Conservation (phyloP, 805 yeast genomes). For the Candida hispaniensis region DNA sequence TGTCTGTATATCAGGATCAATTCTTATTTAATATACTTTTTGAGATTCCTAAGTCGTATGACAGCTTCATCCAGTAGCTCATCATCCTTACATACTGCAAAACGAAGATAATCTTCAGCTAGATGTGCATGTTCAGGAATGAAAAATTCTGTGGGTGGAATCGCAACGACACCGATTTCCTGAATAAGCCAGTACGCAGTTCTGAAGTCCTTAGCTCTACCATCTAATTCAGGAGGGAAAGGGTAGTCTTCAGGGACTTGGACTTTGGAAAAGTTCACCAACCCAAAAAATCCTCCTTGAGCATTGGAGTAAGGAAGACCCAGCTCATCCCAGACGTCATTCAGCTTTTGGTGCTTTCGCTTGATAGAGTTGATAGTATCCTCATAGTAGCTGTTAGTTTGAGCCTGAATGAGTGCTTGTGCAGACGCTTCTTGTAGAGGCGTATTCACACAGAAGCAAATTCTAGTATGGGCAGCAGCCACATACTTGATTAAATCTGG, state of each 20-base stretch:
- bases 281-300: constrained; percentile 86
- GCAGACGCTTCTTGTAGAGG: constrained; percentile 92
- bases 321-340: constrained; percentile 71
- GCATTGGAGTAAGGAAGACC: constrained; percentile 83
- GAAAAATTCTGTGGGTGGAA: constrained; percentile 95
- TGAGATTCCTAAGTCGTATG: constrained; percentile 55
- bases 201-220: constrained; percentile 74
- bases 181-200: constrained; percentile 87
- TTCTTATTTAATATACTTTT: constrained; percentile 40
- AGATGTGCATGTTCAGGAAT: constrained; percentile 57
- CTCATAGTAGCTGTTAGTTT: constrained; percentile 53
- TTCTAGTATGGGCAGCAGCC: constrained; percentile 84
- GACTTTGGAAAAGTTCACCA: constrained; percentile 78
- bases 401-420: constrained; percentile 56
- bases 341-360: constrained; percentile 63
- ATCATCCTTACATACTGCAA: constrained; percentile 95
- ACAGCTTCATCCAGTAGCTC: constrained; percentile 71
- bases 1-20: background rate
- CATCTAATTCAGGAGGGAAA: constrained; percentile 57
- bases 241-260: constrained; percentile 62
- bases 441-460: constrained; percentile 82
- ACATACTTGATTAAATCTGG: constrained; percentile 72
- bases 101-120: constrained; percentile 77
- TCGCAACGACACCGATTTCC: constrained; percentile 89
- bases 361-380: constrained; percentile 56